phyloP scores from a whole-genome alignment of 2,329 filamentous ascomycete genomes.

The Ascochyta viciae-villosae region DNA sequence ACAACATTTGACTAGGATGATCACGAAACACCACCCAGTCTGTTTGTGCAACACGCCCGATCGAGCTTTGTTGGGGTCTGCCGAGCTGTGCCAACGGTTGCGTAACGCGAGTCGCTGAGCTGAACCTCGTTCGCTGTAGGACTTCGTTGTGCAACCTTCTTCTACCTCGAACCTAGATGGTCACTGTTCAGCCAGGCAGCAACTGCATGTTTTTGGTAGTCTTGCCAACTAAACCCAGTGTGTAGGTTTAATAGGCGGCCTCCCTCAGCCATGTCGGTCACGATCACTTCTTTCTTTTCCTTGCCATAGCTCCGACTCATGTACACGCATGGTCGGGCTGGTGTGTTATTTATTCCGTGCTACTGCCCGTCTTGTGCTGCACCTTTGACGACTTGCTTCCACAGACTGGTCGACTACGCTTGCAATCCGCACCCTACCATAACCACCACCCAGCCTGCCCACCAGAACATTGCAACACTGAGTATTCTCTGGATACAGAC shows the following conservation, averaged over 20 bases:
- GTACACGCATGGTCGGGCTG: not conserved
- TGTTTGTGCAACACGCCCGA: not conserved
- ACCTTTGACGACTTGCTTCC: constrained; percentile 33
- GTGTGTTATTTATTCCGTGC: not conserved
- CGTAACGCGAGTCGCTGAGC: not conserved
- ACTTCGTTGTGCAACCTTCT: not conserved
- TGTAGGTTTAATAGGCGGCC: not conserved
- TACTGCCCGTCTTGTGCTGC: constrained; percentile 27
- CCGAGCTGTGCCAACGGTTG: not conserved
- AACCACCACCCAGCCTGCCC: constrained; percentile 1
- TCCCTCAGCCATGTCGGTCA: not conserved
- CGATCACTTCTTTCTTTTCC: not conserved
- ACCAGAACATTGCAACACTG: no score
- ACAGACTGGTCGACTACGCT: not conserved
- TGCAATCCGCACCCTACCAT: not conserved
- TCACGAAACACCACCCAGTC: not conserved
- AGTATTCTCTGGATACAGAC: not conserved
- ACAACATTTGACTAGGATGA: no score
- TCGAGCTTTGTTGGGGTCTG: not conserved
- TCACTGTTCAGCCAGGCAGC: not conserved
- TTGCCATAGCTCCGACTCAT: no score
- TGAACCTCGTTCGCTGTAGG: not conserved
- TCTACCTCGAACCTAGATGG: not conserved
- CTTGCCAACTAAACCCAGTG: not conserved
- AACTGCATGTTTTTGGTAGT: not conserved